Percentiles rank a stretch among this genome's conserved stretches.
Conservation (phyloP, 140 eudicot genomes). For the Senecio squalidus region DNA sequence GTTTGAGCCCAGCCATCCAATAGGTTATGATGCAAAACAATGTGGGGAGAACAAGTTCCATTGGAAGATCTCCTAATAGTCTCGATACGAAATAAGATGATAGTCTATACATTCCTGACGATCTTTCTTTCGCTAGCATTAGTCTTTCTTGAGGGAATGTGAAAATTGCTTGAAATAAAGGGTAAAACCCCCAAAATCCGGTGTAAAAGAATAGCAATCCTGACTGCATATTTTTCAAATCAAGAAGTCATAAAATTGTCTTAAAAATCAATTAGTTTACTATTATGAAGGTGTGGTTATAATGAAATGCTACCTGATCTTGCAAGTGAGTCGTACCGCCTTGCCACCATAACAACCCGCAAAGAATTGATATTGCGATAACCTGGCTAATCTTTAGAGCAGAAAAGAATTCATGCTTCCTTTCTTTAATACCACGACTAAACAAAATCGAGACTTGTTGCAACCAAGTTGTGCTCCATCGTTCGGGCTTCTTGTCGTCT, state of each 20-base stretch:
- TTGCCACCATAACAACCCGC: conserved; percentile 78
- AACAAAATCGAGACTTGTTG: conserved; percentile 58
- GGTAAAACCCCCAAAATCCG: conserved; percentile 68
- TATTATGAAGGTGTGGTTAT: background rate
- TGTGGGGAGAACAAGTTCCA: conserved; percentile 79
- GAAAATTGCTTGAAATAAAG: conserved; percentile 71
- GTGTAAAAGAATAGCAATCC: conserved; percentile 63
- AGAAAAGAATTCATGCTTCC: conserved; percentile 65
- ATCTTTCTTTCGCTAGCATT: conserved; percentile 67
- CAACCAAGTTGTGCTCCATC: conserved; percentile 81
- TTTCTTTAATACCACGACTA: conserved; percentile 66
- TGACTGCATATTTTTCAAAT: conserved; percentile 32
- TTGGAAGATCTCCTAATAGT: conserved; percentile 67
- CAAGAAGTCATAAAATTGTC: too few species aligned
- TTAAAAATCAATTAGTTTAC: too few species aligned
- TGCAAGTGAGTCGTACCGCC: conserved; percentile 54
- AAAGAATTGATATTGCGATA: conserved; percentile 37
- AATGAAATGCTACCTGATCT: conserved; percentile 53
- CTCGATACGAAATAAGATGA: conserved; percentile 79
- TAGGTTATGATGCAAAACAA: conserved; percentile 52
- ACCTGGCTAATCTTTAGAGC: conserved; percentile 52
- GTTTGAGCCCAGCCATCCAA: conserved; percentile 84
- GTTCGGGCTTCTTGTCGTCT: conserved; percentile 26
- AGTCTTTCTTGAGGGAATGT: conserved; percentile 74
- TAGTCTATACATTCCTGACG: conserved; percentile 85